Conservation (phyloP, 108 stramenopile species). For the Skeletonema grethae region DNA sequence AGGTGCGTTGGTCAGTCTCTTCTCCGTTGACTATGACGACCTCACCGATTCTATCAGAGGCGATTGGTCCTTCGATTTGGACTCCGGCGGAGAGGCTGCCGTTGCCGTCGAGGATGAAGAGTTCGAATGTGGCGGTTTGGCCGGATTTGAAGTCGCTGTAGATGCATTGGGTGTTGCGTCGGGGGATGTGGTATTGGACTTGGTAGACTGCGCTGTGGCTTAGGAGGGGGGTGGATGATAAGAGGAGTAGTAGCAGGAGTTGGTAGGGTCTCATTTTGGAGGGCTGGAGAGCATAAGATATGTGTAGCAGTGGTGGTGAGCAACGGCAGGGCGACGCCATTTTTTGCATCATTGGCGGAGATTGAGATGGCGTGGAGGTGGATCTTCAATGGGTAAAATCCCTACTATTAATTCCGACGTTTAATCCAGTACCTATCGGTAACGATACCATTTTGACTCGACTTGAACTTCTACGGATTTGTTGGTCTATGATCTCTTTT, state of each 20-base stretch:
- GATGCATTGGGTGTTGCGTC: slow-evolving; percentile 15
- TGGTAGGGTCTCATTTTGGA: too few species aligned
- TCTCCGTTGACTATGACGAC: background rate
- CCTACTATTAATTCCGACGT: too few species aligned
- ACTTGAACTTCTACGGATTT: too few species aligned
- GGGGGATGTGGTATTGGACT: background rate
- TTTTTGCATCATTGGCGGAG: too few species aligned
- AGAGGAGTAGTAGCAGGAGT: background rate
- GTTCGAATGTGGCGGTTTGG: slow-evolving; percentile 26
- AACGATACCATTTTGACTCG: too few species aligned
- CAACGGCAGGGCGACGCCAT: too few species aligned
- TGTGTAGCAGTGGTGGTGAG: too few species aligned
- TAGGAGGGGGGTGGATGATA: background rate
- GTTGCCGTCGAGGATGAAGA: slow-evolving; percentile 14
- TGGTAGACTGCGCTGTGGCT: slow-evolving; percentile 7
- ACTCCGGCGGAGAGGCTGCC: slow-evolving; percentile 7
- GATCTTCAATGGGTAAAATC: too few species aligned
- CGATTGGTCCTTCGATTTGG: slow-evolving; percentile 20
- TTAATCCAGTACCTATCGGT: too few species aligned
- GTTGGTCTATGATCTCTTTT: too few species aligned
- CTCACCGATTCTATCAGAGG: slow-evolving; percentile 1
- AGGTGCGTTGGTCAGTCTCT: background rate
- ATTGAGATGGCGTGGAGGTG: too few species aligned
- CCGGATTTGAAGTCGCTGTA: slow-evolving; percentile 13
- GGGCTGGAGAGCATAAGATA: too few species aligned